Percentiles rank a stretch among this genome's conserved stretches.
Conservation (phyloP, 768 basidiomycete genomes). For the Suillus fuscotomentosus region DNA sequence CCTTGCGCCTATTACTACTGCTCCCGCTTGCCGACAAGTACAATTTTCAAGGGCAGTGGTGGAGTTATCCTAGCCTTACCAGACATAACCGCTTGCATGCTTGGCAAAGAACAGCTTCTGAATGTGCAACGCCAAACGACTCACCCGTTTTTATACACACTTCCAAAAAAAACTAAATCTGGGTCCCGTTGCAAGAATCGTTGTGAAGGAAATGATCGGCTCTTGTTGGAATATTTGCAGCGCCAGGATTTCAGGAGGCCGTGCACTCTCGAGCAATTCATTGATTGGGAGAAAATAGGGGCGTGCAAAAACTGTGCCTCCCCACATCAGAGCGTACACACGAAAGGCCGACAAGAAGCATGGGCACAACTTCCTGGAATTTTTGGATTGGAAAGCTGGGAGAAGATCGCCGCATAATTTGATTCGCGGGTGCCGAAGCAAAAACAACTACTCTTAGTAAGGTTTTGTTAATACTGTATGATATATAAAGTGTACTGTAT, state of each 20-base stretch:
- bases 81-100: not conserved
- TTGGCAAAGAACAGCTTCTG: not conserved
- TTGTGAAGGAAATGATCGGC: too few species aligned
- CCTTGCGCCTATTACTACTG: conserved; percentile 8
- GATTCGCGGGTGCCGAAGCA: not conserved
- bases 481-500: too few species aligned
- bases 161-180: not conserved
- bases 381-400: not conserved
- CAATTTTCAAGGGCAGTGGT: not conserved
- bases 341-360: not conserved
- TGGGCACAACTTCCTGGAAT: not conserved
- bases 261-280: not conserved
- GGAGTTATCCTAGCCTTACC: not conserved
- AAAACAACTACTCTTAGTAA: not conserved
- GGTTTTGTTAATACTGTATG: not conserved
- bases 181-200: not conserved
- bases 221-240: not conserved
- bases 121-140: not conserved
- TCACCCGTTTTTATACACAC: not conserved
- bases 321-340: not conserved
- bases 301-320: not conserved
- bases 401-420: not conserved
- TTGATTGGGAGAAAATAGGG: not conserved
- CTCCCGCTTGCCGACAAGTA: not conserved
- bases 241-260: not conserved